Percentiles rank a stretch among this genome's conserved stretches.
phyloP scores from a whole-genome alignment of 805 yeast species.

The Myxozyma kluyveri region DNA sequence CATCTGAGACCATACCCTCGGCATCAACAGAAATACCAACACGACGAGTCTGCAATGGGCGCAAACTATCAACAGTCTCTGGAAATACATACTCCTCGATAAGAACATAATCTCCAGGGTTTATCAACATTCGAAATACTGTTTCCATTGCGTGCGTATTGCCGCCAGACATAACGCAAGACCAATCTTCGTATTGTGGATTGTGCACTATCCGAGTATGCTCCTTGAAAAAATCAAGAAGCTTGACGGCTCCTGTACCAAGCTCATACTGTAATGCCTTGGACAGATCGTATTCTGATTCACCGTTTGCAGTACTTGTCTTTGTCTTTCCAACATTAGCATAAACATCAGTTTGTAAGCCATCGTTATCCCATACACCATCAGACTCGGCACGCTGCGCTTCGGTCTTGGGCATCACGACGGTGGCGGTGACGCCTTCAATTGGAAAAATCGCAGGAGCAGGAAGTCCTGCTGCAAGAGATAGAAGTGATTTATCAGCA shows the following conservation, averaged over 20 bases:
- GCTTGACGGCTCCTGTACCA: conserved; percentile 75
- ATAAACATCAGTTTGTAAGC: conserved; percentile 45
- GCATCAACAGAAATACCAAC: conserved; percentile 78
- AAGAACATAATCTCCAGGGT: conserved; percentile 77
- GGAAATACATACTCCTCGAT: conserved; percentile 82
- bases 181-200: conserved; percentile 68
- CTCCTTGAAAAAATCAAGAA: conserved; percentile 63
- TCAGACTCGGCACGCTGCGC: conserved; percentile 41
- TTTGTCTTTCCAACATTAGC: conserved; percentile 14
- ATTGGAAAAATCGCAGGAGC: conserved; percentile 88
- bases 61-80: conserved; percentile 78
- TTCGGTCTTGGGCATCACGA: conserved; percentile 18
- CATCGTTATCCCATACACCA: conserved; percentile 70
- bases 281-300: conserved; percentile 61
- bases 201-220: conserved; percentile 46
- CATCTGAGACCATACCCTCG: conserved; percentile 72
- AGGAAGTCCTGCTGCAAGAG: conserved; percentile 95
- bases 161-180: conserved; percentile 66
- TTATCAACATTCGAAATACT: conserved; percentile 71
- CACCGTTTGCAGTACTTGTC: conserved; percentile 36
- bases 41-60: conserved; percentile 64
- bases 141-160: conserved; percentile 89
- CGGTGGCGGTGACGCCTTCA: conserved; percentile 64
- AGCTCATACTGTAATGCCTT: conserved; percentile 88
- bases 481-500: conserved; percentile 69